phyloP scores from a whole-genome alignment of 768 basidiomycete genomes.

The Baorangia bicolor region DNA sequence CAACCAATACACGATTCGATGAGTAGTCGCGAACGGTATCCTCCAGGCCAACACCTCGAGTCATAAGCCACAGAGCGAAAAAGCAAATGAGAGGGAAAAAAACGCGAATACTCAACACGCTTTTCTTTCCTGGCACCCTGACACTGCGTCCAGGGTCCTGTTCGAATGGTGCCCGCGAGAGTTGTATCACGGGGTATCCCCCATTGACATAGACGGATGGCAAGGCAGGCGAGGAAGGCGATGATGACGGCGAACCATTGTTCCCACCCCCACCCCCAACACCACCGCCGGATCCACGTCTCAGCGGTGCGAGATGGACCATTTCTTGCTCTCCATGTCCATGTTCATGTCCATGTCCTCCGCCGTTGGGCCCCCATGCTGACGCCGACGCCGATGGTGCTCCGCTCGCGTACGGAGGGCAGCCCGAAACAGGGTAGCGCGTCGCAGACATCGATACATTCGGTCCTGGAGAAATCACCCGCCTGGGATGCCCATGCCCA shows the following conservation, averaged over 20 bases:
- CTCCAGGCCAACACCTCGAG: neutral
- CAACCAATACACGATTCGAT: slow-evolving; percentile 1
- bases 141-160: slow-evolving; percentile 27
- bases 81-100: neutral
- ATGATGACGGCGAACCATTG: slow-evolving; percentile 21
- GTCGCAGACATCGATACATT: slow-evolving; percentile 10
- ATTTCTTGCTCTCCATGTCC: slow-evolving; percentile 33
- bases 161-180: slow-evolving; percentile 34
- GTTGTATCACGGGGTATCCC: slow-evolving; percentile 30
- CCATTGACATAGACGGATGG: slow-evolving; percentile 14
- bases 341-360: slow-evolving; percentile 15
- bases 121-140: slow-evolving; percentile 49
- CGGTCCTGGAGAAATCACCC: slow-evolving; percentile 21
- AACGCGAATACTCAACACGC: slow-evolving; percentile 55
- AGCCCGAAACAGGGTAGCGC: slow-evolving; percentile 13
- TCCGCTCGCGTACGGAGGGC: slow-evolving; percentile 7
- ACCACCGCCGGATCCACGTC: slow-evolving; percentile 18
- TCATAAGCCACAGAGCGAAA: neutral
- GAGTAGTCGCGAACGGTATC: neutral
- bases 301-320: slow-evolving; percentile 37
- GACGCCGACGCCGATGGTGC: neutral
- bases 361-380: slow-evolving; percentile 20
- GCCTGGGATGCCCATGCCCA: slow-evolving; percentile 12
- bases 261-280: slow-evolving; percentile 7
- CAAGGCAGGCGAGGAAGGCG: slow-evolving; percentile 30